Percentiles rank a stretch among this genome's conserved stretches.
Evolutionary conservation across 2,329 filamentous ascomycete species (phyloP).

Genomic region (Elsinoe batatas): DNA sequence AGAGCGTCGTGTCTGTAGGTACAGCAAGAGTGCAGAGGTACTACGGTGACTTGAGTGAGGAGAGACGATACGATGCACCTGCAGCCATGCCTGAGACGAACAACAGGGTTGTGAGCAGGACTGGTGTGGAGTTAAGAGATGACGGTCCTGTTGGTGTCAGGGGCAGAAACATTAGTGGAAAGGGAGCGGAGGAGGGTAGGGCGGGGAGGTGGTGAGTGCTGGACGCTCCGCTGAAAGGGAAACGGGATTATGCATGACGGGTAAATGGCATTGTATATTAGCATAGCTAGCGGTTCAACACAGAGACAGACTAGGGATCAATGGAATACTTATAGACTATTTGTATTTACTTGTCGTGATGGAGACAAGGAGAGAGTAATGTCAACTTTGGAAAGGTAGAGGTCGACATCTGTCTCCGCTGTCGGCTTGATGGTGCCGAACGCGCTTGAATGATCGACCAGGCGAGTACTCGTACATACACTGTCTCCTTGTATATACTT

Average conservation of each 20-base stretch:
- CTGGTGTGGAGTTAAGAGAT: conserved; percentile 38
- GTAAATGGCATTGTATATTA: conserved; percentile 7
- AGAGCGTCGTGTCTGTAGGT: conserved; percentile 15
- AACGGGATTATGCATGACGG: not conserved
- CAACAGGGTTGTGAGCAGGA: conserved; percentile 35
- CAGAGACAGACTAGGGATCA: not conserved
- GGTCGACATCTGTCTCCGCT: not conserved
- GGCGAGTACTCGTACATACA: too few species aligned
- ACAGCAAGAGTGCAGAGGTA: conserved; percentile 33
- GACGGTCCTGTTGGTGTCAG: conserved; percentile 28
- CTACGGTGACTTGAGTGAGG: conserved; percentile 32
- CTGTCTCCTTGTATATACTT: not conserved
- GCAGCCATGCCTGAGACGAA: conserved; percentile 23
- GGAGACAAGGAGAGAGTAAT: not conserved
- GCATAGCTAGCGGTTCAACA: conserved; percentile 5
- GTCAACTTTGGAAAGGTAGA: too few species aligned
- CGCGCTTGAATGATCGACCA: too few species aligned
- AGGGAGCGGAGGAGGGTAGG: conserved; percentile 61
- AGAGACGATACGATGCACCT: conserved; percentile 13
- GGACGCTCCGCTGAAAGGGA: not conserved
- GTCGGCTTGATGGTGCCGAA: not conserved
- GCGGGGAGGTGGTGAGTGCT: conserved; percentile 7
- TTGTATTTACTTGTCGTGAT: not conserved
- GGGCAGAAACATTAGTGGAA: conserved; percentile 60
- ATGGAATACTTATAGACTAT: not conserved